Evolutionary conservation across 1,139 yeast species (phyloP).

Genomic region (Casaregolazyma suthepensis): DNA sequence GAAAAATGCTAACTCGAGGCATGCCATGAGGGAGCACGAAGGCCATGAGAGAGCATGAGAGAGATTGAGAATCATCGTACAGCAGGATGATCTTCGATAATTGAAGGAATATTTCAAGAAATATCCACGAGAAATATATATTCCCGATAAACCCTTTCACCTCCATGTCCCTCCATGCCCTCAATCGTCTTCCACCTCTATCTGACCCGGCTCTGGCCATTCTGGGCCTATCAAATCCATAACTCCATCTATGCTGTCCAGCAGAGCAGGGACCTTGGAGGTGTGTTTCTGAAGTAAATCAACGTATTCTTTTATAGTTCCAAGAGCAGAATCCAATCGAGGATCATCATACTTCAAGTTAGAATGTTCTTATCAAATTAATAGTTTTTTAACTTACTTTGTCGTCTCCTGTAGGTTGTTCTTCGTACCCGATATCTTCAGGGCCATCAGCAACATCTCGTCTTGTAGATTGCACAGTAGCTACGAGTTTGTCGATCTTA

Average conservation of each 20-base stretch:
- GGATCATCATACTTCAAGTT: not conserved
- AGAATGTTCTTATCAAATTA: not conserved
- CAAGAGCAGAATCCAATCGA: not conserved
- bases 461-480: not conserved
- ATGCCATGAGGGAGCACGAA: too few species aligned
- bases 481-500: constrained; percentile 1
- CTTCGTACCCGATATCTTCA: constrained; percentile 6
- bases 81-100: too few species aligned
- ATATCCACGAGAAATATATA: too few species aligned
- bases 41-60: too few species aligned
- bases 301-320: not conserved
- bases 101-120: too few species aligned
- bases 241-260: not conserved
- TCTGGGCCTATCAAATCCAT: constrained; percentile 3
- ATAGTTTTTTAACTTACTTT: not conserved
- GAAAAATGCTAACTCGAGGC: too few species aligned
- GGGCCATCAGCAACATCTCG: constrained; percentile 1
- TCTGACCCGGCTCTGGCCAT: not conserved
- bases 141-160: too few species aligned
- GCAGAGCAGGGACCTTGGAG: not conserved
- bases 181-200: not conserved
- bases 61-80: too few species aligned
- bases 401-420: not conserved
- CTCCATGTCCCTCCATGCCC: not conserved
- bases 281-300: not conserved